Conservation (phyloP, 768 basidiomycete genomes). For the Hygrocybe punicea region DNA sequence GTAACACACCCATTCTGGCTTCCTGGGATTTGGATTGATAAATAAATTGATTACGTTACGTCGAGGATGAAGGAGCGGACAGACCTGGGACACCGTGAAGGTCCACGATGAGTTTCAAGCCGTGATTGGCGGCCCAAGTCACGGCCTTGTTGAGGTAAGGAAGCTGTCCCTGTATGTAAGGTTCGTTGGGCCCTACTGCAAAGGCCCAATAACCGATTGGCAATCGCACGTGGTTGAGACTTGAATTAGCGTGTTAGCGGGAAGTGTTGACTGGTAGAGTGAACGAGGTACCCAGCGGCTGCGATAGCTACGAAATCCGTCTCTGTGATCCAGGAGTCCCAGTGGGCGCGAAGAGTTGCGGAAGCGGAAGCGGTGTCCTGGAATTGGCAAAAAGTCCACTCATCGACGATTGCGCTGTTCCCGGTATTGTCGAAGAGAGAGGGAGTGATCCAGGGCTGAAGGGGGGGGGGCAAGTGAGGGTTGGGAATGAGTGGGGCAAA, state of each 20-base stretch:
- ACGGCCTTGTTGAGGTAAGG: slow-evolving; percentile 66
- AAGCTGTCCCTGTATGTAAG: slow-evolving; percentile 74
- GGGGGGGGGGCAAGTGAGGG: slow-evolving; percentile 12
- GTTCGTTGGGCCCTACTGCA: slow-evolving; percentile 73
- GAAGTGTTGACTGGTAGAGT: too few relatives aligned
- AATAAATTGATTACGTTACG: too few relatives aligned
- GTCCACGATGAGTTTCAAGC: slow-evolving; percentile 80
- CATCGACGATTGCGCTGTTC: slow-evolving; percentile 60
- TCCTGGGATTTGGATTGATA: slow-evolving; percentile 55
- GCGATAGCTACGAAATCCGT: slow-evolving; percentile 72
- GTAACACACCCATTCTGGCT: slow-evolving; percentile 68
- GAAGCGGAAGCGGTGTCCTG: slow-evolving; percentile 51
- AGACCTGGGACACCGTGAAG: slow-evolving; percentile 47
- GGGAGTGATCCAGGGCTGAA: slow-evolving; percentile 75
- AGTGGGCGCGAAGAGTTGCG: slow-evolving; percentile 59
- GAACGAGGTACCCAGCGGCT: slow-evolving; percentile 60
- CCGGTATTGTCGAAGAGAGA: slow-evolving; percentile 70
- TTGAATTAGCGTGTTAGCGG: too few relatives aligned
- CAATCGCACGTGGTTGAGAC: slow-evolving; percentile 77
- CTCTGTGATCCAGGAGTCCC: slow-evolving; percentile 84
- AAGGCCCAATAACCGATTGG: slow-evolving; percentile 92
- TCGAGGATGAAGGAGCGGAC: neutral
- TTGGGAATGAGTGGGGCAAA: too few relatives aligned
- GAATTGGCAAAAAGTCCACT: slow-evolving; percentile 72
- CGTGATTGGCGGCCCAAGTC: slow-evolving; percentile 63